Evolutionary conservation across 1,139 yeast genomes (phyloP).

Genomic region (Entelexis sorbosivorans): DNA sequence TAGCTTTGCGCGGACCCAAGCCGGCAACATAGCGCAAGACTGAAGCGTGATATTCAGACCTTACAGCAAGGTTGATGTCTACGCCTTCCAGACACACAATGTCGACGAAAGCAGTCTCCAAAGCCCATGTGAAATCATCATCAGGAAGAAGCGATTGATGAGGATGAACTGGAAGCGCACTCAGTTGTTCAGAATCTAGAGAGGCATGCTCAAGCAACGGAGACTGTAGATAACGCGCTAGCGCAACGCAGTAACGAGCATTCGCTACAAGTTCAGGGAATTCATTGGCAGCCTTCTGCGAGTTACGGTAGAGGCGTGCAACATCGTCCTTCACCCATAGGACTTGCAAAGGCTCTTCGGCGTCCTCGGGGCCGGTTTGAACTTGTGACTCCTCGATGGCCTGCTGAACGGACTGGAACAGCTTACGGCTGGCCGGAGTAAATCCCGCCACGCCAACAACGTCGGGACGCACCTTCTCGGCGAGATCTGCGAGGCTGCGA

Average conservation of each 20-base stretch:
- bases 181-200: constrained; percentile 55
- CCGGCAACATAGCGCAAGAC: constrained; percentile 75
- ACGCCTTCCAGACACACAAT: constrained; percentile 85
- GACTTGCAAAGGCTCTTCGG: constrained; percentile 39
- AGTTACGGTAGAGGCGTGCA: constrained; percentile 76
- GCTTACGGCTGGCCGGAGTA: constrained; percentile 57
- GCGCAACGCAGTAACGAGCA: constrained; percentile 75
- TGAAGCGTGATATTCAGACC: constrained; percentile 60
- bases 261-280: constrained; percentile 80
- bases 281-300: constrained; percentile 63
- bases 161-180: constrained; percentile 58
- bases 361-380: constrained; percentile 35
- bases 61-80: constrained; percentile 80
- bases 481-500: constrained; percentile 46
- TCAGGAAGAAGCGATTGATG: constrained; percentile 61
- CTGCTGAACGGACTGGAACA: constrained; percentile 45
- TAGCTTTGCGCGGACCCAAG: constrained; percentile 89
- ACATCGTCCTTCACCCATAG: constrained; percentile 90
- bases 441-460: constrained; percentile 85
- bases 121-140: constrained; percentile 53
- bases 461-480: constrained; percentile 56
- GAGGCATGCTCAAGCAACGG: constrained; percentile 84
- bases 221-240: constrained; percentile 83
- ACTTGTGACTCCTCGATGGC: constrained; percentile 47
- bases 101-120: constrained; percentile 80